These are phyloP conservation scores for Sungouiella thailandica DNA, from an alignment of 805 yeast species.

Conservation along the genomic window DNA sequence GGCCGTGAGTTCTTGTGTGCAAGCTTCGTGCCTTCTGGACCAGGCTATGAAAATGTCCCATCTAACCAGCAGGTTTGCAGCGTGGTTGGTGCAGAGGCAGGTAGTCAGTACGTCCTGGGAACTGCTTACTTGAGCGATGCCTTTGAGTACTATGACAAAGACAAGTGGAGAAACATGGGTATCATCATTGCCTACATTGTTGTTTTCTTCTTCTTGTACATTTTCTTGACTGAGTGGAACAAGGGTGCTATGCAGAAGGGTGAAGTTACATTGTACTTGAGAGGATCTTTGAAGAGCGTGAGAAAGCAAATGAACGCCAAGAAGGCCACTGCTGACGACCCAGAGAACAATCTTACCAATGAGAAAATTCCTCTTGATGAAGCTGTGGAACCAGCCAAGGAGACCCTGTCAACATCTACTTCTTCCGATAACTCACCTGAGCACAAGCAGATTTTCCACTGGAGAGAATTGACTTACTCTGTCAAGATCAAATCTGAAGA, in stretches of 20 bases:
- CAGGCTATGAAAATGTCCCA: conserved; percentile 17
- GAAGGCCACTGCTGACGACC: neutral
- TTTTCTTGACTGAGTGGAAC: conserved; percentile 51
- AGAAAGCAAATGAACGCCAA: neutral
- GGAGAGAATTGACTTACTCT: conserved; percentile 73
- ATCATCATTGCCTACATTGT: conserved; percentile 52
- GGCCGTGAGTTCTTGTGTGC: conserved; percentile 45
- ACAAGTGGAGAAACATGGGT: conserved; percentile 65
- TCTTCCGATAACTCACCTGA: conserved; percentile 2
- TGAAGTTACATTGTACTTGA: conserved; percentile 59
- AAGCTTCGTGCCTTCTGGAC: conserved; percentile 43
- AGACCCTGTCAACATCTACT: conserved; percentile 4
- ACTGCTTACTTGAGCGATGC: conserved; percentile 30
- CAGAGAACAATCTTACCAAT: conserved; percentile 13
- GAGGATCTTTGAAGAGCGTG: neutral
- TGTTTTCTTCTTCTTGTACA: conserved; percentile 50
- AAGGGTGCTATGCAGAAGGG: conserved; percentile 67
- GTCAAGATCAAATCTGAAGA: conserved; percentile 40
- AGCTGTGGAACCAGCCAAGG: conserved; percentile 22
- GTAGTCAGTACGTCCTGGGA: conserved; percentile 17
- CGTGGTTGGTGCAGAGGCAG: conserved; percentile 15
- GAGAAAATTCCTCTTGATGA: conserved; percentile 28
- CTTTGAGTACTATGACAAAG: conserved; percentile 39
- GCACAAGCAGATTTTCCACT: conserved; percentile 66
- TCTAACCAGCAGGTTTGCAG: conserved; percentile 15